Base-by-base conservation (phyloP, 306 rosid species). In the Fagus sylvatica region DNA sequence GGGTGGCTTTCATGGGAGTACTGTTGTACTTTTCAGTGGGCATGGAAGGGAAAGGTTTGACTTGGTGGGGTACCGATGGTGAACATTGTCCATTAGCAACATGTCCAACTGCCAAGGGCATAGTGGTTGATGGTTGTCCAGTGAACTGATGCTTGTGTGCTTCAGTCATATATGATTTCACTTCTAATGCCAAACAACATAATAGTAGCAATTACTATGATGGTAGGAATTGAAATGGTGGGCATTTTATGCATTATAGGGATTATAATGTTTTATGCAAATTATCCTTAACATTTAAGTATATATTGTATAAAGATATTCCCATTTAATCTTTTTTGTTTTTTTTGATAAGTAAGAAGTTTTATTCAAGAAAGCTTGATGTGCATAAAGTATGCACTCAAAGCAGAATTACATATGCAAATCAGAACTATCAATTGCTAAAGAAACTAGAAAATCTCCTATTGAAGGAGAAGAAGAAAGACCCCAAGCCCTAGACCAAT, bases 1-100 rank as follows among this genome's bases (percentile, higher is more conserved):
- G 98, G 5, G 90, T 93, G 77, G 96, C 98, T 77, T 90, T 93
- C 76, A 93, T 93, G 98, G 91, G 84, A 3, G 88, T 93, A 36
- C 10, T 93, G 28, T 70, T 90, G 46, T 93, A 87, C 79, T 88
- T 89, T 51, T 75, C 90, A 5, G 56, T 91, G 5, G 84, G 93
- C 43, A 55, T 91, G 77, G 98, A 88, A 61, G 75, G 87, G 15
- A 88, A 19, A 76, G 71, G 76, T n/a, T 4, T 90, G 33, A 22
- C 16, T 42, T 90, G 98, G 98, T 93, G 98, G 98, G 96, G 96
- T 36, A 88, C 65, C 19, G 72, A 32, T 0, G 98, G 96, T 36
- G 98, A 93, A 74, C 94, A 90, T 75, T 93, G 98, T 74, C 83
- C 86, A 6, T 67, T 91, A 1, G 98, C 94, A 17, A 16, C 13